A percentile compares a stretch with the other conserved stretches of the same genome.
Conservation (phyloP, 192 early-diverging fungal species). For the Oehlia diaphana region DNA sequence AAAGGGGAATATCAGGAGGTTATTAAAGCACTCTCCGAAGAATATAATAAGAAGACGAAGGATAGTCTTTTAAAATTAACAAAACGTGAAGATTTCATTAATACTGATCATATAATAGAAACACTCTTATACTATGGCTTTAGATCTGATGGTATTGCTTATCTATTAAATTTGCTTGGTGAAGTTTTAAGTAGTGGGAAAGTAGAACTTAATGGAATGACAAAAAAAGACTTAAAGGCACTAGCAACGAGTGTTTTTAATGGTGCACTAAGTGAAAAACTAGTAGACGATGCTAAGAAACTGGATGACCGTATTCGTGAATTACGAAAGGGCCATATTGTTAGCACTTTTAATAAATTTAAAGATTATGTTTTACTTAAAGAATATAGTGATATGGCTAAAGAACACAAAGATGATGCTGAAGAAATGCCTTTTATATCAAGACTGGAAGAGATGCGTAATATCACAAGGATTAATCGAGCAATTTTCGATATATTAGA, state of each 20-base stretch:
- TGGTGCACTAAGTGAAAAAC: not conserved
- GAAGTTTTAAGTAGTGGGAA: not conserved
- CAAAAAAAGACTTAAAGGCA: not conserved
- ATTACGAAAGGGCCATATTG: not conserved
- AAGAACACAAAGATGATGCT: not conserved
- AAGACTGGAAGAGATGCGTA: conserved; percentile 10
- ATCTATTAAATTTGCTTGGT: not conserved
- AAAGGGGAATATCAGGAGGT: not conserved
- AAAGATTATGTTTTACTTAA: not conserved
- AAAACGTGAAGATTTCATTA: not conserved
- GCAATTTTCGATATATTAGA: not conserved
- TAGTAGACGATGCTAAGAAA: not conserved
- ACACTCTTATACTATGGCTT: not conserved
- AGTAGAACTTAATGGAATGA: not conserved
- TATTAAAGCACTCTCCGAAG: not conserved
- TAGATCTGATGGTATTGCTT: not conserved
- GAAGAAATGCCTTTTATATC: not conserved
- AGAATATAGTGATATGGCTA: not conserved
- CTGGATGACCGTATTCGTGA: not conserved
- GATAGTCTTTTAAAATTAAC: not conserved
- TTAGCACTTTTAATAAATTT: not conserved
- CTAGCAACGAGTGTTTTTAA: not conserved
- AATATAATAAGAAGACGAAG: not conserved
- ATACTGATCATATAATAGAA: not conserved
- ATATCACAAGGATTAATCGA: not conserved